These are phyloP conservation scores for Trypethelium eluteriae DNA, from an alignment of 495 filamentous ascomycete species.

Conservation along the genomic window DNA sequence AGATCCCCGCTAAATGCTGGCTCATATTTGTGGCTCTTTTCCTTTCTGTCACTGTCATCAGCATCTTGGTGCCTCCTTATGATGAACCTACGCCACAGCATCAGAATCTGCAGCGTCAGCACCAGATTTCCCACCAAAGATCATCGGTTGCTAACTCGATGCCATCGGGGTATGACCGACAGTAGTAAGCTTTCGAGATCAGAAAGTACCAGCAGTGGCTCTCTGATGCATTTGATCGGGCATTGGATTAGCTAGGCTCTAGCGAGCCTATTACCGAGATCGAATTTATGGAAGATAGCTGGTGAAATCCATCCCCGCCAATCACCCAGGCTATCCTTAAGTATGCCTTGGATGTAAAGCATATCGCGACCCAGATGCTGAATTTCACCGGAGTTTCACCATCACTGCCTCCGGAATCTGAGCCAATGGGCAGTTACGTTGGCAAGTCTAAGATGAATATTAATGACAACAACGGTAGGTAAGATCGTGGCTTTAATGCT, in stretches of 20 bases:
- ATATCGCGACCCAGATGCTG: neutral
- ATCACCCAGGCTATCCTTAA: neutral
- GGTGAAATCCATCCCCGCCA: neutral
- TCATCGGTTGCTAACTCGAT: no score
- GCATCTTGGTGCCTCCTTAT: no score
- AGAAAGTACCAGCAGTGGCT: neutral
- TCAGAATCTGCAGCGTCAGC: no score
- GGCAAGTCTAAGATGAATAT: neutral
- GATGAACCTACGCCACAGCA: no score
- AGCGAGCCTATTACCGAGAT: neutral
- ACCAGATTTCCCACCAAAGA: no score
- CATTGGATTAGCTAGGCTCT: neutral
- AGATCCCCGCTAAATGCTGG: no score
- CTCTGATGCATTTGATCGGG: neutral
- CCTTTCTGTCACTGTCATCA: no score
- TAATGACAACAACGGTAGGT: neutral
- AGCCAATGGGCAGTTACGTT: neutral
- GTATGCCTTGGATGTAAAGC: neutral
- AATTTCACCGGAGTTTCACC: neutral
- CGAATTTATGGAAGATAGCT: neutral
- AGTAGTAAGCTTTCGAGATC: neutral
- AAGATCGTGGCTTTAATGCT: neutral
- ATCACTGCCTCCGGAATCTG: neutral
- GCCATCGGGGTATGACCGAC: no score
- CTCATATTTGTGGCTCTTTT: no score